Evolutionary conservation across 1,139 yeast species (phyloP), one percentile per base, ranked within the genome.

Genomic region (Arxiozyma slooffiae): DNA sequence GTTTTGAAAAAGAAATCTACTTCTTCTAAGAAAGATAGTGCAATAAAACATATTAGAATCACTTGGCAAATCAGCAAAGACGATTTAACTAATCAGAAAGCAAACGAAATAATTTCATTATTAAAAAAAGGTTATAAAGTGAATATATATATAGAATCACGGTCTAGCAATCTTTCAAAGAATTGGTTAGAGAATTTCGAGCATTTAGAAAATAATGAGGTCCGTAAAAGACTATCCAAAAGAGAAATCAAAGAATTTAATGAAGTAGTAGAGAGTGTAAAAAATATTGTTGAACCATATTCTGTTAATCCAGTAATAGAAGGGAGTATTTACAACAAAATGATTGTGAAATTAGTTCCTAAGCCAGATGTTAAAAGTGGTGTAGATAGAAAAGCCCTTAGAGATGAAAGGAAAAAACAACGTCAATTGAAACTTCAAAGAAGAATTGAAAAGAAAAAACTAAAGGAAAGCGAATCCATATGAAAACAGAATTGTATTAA

Each of bases 21-120:
- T 6, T 47, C 54, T 21, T 60, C 59, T 40, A 64, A 56, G 36
- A 55, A 60, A 38, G 71, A 67, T 8, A 59, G 59, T 8, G 62
- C 63, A 46, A 51, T 64, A 7, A 75, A 75, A 53, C 61, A 67
- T 41, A 63, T 75, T 22, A 71, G 70, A 49, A 57, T 75, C 7
- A 68, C 76, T 2, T 75, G 79, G 79, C 71, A 70, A 44, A 75
- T 75, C 7, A 69, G 69, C 11, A 60, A 63, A 24, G 68, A 68
- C 44, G 79, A 75, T 58, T 59, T 75, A 30, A 57, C 55, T n/a
- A 69, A 69, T 22, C 79, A 75, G 51, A 75, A 75, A 55, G 61
- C 65, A 2, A 68, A 70, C 52, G 79, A 75, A 52, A 71, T 75
- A n/a, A 55, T 60, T 22, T 56, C 60, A 2, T 70, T 70, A 38